Base-by-base conservation (phyloP, 768 basidiomycete species). In the Lyophyllum atratum region DNA sequence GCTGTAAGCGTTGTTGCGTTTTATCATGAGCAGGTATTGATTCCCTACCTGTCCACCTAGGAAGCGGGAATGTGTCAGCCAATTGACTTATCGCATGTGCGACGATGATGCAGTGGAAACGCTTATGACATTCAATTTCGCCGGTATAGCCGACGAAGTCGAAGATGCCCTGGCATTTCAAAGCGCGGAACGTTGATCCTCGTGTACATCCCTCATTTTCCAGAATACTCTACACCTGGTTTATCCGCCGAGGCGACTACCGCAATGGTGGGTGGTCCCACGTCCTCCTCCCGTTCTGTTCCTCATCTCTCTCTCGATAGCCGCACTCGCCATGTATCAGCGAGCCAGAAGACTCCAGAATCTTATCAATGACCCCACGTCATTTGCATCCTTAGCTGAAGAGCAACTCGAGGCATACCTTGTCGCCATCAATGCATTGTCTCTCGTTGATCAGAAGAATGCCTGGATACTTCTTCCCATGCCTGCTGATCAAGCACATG, bases 151-250 rank as follows among this genome's bases (percentile, higher is more conserved):
- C 42, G 85, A 88, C 51, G 93, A 96, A 67, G 90, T 98, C 19
- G 95, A 97, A 75, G 85, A 84, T 42, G 86, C 89, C 15, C 77
- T 99, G 40, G 83, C 90, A 19, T 98, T n/a, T 95, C 78, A 96
- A 98, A 70, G 92, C 94, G 7, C 85, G 95, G 58, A 96, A 98
- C 70, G 88, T 89, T 17, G 93, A 99, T 74, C 94, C 96, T 48
- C 84, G 92, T 43, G 74, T 87, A 37, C 83, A 80, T 34, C 95
- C 95, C 0, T 87, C 85, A 67, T 98, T 96, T 76, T 87, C 93
- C 33, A 84, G 86, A 65, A 92, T 98, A 52, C 74, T 98, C n/a
- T 96, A 97, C 72, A 88, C 93, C 46, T 98, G 94, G 94, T 89
- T 94, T 70, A 83, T 89, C 63, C 80, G 83, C 54, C 80, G 92